Percentiles rank a stretch among this genome's conserved stretches.
Evolutionary conservation across 1,139 yeast species (phyloP).

Genomic region (Hyphopichia pseudoburtonii): DNA sequence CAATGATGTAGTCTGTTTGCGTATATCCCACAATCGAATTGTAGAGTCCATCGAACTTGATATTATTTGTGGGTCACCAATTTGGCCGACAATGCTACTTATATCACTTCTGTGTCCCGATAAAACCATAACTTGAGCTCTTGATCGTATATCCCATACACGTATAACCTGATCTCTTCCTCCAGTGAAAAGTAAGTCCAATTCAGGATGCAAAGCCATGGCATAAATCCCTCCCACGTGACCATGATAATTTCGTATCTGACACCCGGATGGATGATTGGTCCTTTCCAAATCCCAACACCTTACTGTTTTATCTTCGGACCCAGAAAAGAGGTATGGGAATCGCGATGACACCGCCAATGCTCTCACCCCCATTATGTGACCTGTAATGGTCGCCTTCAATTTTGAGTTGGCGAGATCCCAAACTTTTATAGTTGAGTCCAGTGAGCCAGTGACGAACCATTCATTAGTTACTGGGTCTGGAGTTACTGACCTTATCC

Average conservation of each 20-base stretch:
- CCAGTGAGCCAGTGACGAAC: constrained; percentile 91
- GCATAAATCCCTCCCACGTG: constrained; percentile 90
- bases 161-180: constrained; percentile 87
- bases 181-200: constrained; percentile 84
- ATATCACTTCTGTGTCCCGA: constrained; percentile 82
- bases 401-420: constrained; percentile 73
- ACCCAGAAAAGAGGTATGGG: constrained; percentile 88
- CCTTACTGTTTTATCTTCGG: constrained; percentile 91
- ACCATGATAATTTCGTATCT: constrained; percentile 86
- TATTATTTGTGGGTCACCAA: constrained; percentile 80
- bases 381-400: constrained; percentile 82
- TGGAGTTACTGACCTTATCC: constrained; percentile 78
- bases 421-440: constrained; percentile 89
- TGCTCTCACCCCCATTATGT: constrained; percentile 84
- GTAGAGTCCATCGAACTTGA: constrained; percentile 86
- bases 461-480: constrained; percentile 84
- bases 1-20: constrained; percentile 42
- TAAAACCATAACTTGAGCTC: constrained; percentile 72
- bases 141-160: constrained; percentile 91
- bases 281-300: constrained; percentile 97
- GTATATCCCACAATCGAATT: constrained; percentile 78
- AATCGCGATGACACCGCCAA: constrained; percentile 69
- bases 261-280: constrained; percentile 52
- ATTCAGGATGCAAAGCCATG: constrained; percentile 79
- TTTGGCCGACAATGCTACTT: constrained; percentile 64